phyloP scores from a whole-genome alignment of 2,329 filamentous ascomycete species.

The Hymenoscyphus infarciens region DNA sequence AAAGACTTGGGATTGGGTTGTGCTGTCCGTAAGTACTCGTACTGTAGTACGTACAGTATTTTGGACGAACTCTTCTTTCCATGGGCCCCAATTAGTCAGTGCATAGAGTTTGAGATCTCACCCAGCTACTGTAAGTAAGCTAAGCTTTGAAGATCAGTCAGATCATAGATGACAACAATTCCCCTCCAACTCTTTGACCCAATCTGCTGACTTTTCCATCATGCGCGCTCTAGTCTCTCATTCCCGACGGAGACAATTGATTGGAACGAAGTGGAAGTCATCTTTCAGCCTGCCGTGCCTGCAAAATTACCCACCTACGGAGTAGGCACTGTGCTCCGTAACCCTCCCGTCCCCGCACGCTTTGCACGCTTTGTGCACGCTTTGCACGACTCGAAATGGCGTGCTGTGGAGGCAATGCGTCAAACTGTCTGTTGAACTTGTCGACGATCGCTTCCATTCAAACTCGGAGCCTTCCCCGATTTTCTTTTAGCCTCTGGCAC shows the following conservation, averaged over 20 bases:
- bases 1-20: neutral
- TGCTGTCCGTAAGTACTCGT: too few relatives aligned
- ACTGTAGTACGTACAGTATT: too few relatives aligned
- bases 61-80: neutral
- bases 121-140: too few relatives aligned
- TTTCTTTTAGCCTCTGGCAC: neutral
- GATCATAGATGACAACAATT: neutral
- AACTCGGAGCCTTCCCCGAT: neutral
- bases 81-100: neutral
- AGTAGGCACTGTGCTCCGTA: too few relatives aligned
- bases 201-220: neutral
- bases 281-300: neutral
- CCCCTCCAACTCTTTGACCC: neutral
- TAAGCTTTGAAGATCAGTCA: neutral
- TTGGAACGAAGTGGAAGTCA: neutral
- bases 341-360: neutral
- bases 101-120: neutral
- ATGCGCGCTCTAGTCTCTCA: neutral
- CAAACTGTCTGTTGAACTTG: too few relatives aligned
- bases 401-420: neutral
- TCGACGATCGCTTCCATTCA: neutral
- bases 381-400: too few relatives aligned
- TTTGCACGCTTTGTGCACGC: too few relatives aligned
- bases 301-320: too few relatives aligned
- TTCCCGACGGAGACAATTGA: neutral